A percentile compares a stretch with the other conserved stretches of the same genome.
phyloP scores from a whole-genome alignment of 1,139 yeast species.

The Spathaspora jeffriesii region DNA sequence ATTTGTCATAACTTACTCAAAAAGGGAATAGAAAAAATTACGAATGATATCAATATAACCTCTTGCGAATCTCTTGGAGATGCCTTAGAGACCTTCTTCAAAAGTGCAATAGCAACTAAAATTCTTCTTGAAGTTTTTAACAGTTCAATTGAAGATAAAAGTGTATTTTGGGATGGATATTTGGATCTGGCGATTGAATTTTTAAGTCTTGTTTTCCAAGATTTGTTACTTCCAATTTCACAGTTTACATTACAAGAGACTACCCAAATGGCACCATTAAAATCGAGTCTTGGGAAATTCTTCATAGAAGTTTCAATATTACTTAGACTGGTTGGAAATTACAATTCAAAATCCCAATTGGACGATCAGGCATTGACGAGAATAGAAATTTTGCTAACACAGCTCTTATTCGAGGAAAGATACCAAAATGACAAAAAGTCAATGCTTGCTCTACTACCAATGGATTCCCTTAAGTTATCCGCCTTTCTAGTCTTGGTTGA shows the following conservation, averaged over 20 bases:
- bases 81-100: conserved; percentile 10
- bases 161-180: conserved; percentile 45
- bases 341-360: conserved; percentile 5
- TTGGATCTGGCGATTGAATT: conserved; percentile 41
- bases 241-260: not conserved
- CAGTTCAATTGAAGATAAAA: conserved; percentile 39
- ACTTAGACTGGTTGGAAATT: conserved; percentile 9
- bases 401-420: conserved; percentile 10
- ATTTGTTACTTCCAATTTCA: conserved; percentile 22
- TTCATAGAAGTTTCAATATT: conserved; percentile 7
- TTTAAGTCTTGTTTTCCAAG: conserved; percentile 28
- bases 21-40: not conserved
- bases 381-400: conserved; percentile 9
- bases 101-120: conserved; percentile 36
- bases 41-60: not conserved
- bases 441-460: conserved; percentile 5
- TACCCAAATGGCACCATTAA: not conserved
- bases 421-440: conserved; percentile 6
- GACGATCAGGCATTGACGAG: conserved; percentile 11
- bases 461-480: conserved; percentile 9
- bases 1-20: conserved; percentile 2
- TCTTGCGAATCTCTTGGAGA: not conserved
- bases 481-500: conserved; percentile 11
- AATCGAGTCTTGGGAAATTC: not conserved
- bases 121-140: conserved; percentile 42